A percentile compares a stretch with the other conserved stretches of the same genome.
Conservation (phyloP, 2,329 filamentous ascomycete species). For the Penicillium sp. region DNA sequence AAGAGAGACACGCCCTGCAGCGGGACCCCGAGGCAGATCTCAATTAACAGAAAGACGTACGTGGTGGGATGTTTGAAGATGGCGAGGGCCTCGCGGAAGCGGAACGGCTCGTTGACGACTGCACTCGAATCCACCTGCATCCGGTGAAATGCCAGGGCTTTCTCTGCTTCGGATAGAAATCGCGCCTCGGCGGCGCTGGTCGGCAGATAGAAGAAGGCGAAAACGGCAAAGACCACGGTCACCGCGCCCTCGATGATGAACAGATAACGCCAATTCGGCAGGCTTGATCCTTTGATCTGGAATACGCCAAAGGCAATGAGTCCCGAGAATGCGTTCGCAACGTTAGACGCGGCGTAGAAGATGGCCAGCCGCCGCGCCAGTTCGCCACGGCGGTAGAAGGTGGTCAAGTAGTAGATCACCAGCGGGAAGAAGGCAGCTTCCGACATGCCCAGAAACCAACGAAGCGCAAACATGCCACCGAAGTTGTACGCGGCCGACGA, state of each 20-base stretch:
- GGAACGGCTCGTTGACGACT: conserved; percentile 56
- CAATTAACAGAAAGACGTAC: conserved; percentile 55
- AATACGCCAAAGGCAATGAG: conserved; percentile 61
- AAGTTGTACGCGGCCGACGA: conserved; percentile 59
- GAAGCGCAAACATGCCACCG: conserved; percentile 62
- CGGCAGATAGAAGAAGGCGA: conserved; percentile 69
- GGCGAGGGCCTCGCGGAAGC: conserved; percentile 50
- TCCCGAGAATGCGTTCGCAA: conserved; percentile 66
- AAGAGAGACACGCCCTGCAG: conserved; percentile 58
- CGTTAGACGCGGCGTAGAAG: conserved; percentile 73
- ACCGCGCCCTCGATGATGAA: conserved; percentile 57
- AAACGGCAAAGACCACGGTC: conserved; percentile 60
- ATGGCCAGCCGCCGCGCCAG: conserved; percentile 67
- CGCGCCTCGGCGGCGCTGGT: conserved; percentile 60
- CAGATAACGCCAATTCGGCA: conserved; percentile 54
- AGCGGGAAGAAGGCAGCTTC: conserved; percentile 69
- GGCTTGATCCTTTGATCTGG: conserved; percentile 50
- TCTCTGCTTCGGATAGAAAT: conserved; percentile 66
- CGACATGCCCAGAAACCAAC: conserved; percentile 68
- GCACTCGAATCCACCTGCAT: conserved; percentile 73
- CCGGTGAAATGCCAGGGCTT: conserved; percentile 66
- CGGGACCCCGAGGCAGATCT: conserved; percentile 59
- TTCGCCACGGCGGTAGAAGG: conserved; percentile 69
- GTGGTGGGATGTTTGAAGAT: conserved; percentile 56
- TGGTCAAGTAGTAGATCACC: conserved; percentile 63